A percentile compares a stretch with the other conserved stretches of the same genome.
Conservation (phyloP, 1,139 yeast species). For the Scheffersomyces parashehatae region DNA sequence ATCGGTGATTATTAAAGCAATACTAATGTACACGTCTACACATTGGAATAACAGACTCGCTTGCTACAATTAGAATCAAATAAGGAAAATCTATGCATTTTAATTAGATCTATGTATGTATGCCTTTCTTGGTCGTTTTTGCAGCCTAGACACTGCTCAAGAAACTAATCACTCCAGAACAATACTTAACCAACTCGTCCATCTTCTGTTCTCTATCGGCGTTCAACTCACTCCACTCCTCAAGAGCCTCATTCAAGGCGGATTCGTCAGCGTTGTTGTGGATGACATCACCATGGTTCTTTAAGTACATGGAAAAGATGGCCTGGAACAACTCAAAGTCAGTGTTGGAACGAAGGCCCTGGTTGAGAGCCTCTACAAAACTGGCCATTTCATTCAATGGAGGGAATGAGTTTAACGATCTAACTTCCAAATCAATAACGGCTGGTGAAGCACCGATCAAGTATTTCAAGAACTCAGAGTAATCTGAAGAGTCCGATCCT, state of each 20-base stretch:
- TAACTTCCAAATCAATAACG: slow-evolving; percentile 78
- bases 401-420: slow-evolving; percentile 68
- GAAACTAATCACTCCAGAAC: slow-evolving; percentile 78
- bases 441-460: slow-evolving; percentile 75
- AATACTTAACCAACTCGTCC: slow-evolving; percentile 74
- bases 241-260: slow-evolving; percentile 44
- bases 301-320: slow-evolving; percentile 70
- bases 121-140: too few relatives aligned
- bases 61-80: too few relatives aligned
- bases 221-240: slow-evolving; percentile 51
- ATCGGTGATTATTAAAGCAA: too few relatives aligned
- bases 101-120: too few relatives aligned
- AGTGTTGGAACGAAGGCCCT: slow-evolving; percentile 55
- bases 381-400: slow-evolving; percentile 64
- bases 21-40: too few relatives aligned
- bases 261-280: slow-evolving; percentile 45
- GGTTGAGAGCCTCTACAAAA: slow-evolving; percentile 65
- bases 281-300: slow-evolving; percentile 81
- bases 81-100: too few relatives aligned
- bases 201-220: slow-evolving; percentile 45
- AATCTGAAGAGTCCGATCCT: slow-evolving; percentile 43
- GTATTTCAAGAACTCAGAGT: slow-evolving; percentile 50
- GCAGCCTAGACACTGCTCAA: slow-evolving; percentile 38
- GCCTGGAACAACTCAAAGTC: slow-evolving; percentile 79
- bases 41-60: too few relatives aligned